Conservation (phyloP, 805 yeast species). For the Cyberlindnera suaveolens region DNA sequence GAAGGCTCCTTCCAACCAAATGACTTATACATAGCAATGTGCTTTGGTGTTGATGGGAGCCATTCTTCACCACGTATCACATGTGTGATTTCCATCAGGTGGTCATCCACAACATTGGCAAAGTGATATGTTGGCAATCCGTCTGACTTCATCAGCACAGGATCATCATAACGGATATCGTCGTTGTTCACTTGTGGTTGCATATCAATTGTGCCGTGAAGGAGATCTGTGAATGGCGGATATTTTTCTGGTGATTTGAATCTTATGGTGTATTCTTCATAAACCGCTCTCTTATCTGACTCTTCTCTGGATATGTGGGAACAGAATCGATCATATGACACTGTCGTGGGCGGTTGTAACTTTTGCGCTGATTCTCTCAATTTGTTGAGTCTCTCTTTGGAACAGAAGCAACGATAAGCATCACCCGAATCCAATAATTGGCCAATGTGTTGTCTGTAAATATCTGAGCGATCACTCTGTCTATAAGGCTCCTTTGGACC, state of each 20-base stretch:
- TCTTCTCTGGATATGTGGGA: constrained; percentile 37
- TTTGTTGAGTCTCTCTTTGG: constrained; percentile 65
- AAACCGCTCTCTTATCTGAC: constrained; percentile 29
- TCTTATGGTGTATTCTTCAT: constrained; percentile 49
- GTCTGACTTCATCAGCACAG: constrained; percentile 86
- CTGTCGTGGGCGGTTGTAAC: constrained; percentile 84
- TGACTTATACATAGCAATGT: constrained; percentile 77
- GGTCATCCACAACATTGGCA: constrained; percentile 94
- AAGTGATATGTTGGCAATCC: constrained; percentile 94
- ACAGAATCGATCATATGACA: constrained; percentile 86
- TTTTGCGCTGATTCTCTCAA: constrained; percentile 68
- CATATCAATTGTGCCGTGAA: constrained; percentile 71
- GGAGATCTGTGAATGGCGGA: constrained; percentile 60
- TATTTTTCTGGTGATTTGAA: constrained; percentile 71
- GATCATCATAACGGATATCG: constrained; percentile 84
- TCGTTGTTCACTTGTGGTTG: constrained; percentile 71
- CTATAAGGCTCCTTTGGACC: constrained; percentile 63
- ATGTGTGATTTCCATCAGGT: constrained; percentile 86
- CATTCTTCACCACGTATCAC: constrained; percentile 98
- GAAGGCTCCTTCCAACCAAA: constrained; percentile 81
- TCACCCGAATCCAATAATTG: constrained; percentile 52
- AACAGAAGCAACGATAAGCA: constrained; percentile 86
- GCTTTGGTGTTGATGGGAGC: constrained; percentile 95
- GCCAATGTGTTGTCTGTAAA: constrained; percentile 58
- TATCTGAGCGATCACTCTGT: constrained; percentile 71